phyloP scores from a whole-genome alignment of 139 green algal species.

The Medakamo hakoo region DNA sequence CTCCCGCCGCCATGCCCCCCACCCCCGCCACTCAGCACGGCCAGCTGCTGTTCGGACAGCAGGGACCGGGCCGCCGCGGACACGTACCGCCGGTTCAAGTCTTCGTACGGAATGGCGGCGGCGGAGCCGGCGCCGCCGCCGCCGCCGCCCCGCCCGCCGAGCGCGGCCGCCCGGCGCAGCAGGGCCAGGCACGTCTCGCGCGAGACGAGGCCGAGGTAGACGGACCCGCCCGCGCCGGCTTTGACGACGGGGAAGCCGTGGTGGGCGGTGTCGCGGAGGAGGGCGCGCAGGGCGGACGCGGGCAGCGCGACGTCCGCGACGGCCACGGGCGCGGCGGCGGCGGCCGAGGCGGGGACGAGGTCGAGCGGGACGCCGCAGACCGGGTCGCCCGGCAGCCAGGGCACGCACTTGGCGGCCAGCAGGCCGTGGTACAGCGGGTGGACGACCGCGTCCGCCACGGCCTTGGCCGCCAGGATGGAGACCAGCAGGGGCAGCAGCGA shows the following conservation, averaged over 20 bases:
- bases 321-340: constrained; percentile 25
- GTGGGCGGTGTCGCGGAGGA: constrained; percentile 37
- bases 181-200: no score
- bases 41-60: constrained; percentile 37
- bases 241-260: constrained; percentile 51
- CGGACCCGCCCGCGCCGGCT: no score
- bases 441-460: constrained; percentile 49
- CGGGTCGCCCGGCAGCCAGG: constrained; percentile 42
- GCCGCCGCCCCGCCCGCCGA: no score
- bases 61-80: constrained; percentile 10
- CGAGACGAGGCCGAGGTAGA: no score
- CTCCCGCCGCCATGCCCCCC: not conserved
- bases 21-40: constrained; percentile 38
- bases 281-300: constrained; percentile 28
- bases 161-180: no score
- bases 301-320: constrained; percentile 36
- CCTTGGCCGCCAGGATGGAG: constrained; percentile 67
- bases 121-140: no score
- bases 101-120: no score
- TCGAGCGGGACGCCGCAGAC: not conserved
- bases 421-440: constrained; percentile 70
- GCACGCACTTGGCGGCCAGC: constrained; percentile 68
- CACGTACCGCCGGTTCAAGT: no score
- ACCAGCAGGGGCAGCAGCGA: constrained; percentile 77
- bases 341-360: not conserved